Percentiles rank a stretch among this genome's conserved stretches.
Evolutionary conservation across 768 basidiomycete species (phyloP).

Genomic region (Leccinellum rugosiceps): DNA sequence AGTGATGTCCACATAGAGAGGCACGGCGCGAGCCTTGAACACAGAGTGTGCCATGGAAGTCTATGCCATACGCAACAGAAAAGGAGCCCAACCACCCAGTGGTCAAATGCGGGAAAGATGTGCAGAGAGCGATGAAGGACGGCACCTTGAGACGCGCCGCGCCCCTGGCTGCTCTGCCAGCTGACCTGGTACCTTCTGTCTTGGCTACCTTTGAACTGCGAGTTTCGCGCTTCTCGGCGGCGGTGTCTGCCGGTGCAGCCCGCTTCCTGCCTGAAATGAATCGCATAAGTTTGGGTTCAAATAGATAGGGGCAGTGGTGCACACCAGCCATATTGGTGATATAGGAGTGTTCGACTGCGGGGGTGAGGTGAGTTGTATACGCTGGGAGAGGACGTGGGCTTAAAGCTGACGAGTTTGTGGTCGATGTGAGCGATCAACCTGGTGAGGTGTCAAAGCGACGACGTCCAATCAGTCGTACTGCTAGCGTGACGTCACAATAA

Average conservation of each 20-base stretch:
- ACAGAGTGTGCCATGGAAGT: constrained; percentile 43
- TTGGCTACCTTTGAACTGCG: constrained; percentile 53
- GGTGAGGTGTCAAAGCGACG: constrained; percentile 21
- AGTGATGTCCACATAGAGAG: constrained; percentile 65
- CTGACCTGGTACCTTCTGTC: constrained; percentile 33
- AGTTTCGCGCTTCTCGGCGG: constrained; percentile 33
- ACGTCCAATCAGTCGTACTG: constrained; percentile 19
- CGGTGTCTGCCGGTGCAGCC: constrained; percentile 35
- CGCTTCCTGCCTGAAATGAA: constrained; percentile 42
- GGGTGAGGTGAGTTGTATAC: neutral
- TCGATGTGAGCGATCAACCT: constrained; percentile 9
- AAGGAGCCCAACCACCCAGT: neutral
- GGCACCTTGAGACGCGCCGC: constrained; percentile 46
- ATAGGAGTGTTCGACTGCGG: neutral
- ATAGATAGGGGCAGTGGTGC: constrained; percentile 20
- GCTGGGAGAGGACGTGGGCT: neutral
- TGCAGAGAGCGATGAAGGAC: constrained; percentile 4
- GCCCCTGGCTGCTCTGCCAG: constrained; percentile 37
- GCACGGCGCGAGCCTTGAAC: constrained; percentile 66
- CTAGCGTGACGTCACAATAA: constrained; percentile 35
- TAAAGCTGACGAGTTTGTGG: neutral
- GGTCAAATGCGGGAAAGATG: neutral
- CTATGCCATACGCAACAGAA: constrained; percentile 28
- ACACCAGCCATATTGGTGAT: constrained; percentile 29
- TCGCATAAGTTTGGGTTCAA: neutral